Evolutionary conservation across 495 filamentous ascomycete genomes (phyloP).

Genomic region (Articulospora tetracladia): DNA sequence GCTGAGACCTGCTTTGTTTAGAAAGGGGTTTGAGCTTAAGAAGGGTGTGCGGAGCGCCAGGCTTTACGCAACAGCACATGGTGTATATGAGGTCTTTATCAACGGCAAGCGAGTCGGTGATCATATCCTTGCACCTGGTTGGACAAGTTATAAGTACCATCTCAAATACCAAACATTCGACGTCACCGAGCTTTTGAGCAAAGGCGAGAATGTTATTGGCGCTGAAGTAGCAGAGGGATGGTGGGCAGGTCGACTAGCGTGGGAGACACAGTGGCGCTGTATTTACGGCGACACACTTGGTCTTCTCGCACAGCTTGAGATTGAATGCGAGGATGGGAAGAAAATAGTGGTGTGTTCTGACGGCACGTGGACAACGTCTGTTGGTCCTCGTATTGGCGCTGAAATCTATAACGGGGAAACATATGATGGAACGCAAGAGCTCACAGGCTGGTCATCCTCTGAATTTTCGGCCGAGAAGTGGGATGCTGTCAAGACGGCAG

Average conservation of each 20-base stretch:
- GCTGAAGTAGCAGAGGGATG: slow-evolving; percentile 52
- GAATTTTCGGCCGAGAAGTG: slow-evolving; percentile 21
- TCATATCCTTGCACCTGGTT: slow-evolving; percentile 44
- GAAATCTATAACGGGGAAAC: slow-evolving; percentile 53
- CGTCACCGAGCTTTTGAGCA: slow-evolving; percentile 32
- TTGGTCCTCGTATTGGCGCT: slow-evolving; percentile 38
- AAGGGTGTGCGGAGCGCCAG: slow-evolving; percentile 23
- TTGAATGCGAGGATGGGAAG: slow-evolving; percentile 26
- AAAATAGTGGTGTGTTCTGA: slow-evolving; percentile 35
- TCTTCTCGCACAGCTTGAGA: slow-evolving; percentile 41
- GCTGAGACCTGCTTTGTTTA: slow-evolving; percentile 19
- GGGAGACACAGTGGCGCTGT: slow-evolving; percentile 10
- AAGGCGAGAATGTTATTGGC: slow-evolving; percentile 40
- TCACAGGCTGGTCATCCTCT: slow-evolving; percentile 17
- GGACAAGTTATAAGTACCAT: slow-evolving; percentile 49
- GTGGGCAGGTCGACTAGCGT: slow-evolving; percentile 43
- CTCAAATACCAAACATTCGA: slow-evolving; percentile 49
- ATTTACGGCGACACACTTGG: slow-evolving; percentile 46
- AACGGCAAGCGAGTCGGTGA: slow-evolving; percentile 48
- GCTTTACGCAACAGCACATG: slow-evolving; percentile 49
- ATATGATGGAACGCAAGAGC: slow-evolving; percentile 37
- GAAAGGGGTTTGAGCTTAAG: slow-evolving; percentile 12
- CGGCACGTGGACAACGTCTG: slow-evolving; percentile 36
- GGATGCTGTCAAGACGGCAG: slow-evolving; percentile 1
- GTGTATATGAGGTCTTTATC: slow-evolving; percentile 46